Percentiles rank a stretch among this genome's conserved stretches.
These are phyloP conservation scores for Hemerocallis citrina DNA, from an alignment of 106 monocot genomes.

Conservation along the genomic window DNA sequence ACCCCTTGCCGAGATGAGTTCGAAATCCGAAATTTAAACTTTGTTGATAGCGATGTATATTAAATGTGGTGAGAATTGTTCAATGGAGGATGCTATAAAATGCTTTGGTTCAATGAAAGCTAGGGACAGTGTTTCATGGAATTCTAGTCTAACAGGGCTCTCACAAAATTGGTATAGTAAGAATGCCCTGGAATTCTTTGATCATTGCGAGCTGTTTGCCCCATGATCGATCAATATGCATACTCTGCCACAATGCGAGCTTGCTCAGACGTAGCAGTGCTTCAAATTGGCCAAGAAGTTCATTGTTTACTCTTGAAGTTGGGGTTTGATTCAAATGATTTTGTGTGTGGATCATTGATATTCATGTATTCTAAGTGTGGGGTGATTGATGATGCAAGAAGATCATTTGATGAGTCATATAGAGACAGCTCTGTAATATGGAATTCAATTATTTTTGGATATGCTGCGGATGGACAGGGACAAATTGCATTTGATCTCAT, in stretches of 20 bases:
- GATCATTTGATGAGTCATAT: constrained; percentile 37
- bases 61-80: constrained; percentile 15
- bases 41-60: constrained; percentile 68
- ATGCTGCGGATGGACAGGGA: constrained; percentile 66
- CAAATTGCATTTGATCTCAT: constrained; percentile 42
- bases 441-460: constrained; percentile 75
- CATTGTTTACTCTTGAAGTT: constrained; percentile 37
- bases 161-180: constrained; percentile 46
- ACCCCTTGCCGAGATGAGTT: too few relatives aligned
- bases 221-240: constrained; percentile 47
- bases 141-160: constrained; percentile 60
- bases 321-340: constrained; percentile 48
- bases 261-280: constrained; percentile 64
- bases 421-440: constrained; percentile 54
- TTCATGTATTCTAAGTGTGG: constrained; percentile 82
- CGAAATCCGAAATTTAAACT: too few relatives aligned
- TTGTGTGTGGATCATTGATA: constrained; percentile 65
- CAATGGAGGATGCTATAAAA: constrained; percentile 45
- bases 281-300: constrained; percentile 51
- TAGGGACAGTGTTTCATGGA: constrained; percentile 65
- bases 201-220: constrained; percentile 20
- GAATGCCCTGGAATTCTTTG: constrained; percentile 60
- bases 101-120: constrained; percentile 44
- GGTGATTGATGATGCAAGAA: constrained; percentile 43
- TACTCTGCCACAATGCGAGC: constrained; percentile 55